Conservation (phyloP, 75 land plant genomes). For the Pseudotsuga menziesii region DNA sequence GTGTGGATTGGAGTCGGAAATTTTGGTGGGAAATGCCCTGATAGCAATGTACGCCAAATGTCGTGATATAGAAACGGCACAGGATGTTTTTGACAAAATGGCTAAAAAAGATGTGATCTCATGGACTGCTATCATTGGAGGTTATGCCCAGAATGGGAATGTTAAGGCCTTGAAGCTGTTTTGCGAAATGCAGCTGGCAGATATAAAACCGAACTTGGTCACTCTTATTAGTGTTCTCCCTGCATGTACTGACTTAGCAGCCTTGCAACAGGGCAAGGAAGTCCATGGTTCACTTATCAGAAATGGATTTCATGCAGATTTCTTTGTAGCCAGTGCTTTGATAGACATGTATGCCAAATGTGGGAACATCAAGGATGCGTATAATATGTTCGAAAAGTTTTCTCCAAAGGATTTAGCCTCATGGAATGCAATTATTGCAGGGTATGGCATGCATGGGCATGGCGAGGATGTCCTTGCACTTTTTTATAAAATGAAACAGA, state of each 20-base stretch:
- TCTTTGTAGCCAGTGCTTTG: background rate
- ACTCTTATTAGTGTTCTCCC: conserved; percentile 19
- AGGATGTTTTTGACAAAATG: conserved; percentile 3
- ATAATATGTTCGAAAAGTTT: background rate
- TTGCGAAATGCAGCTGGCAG: background rate
- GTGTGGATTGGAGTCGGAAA: conserved; percentile 9
- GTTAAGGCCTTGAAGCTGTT: conserved; percentile 4
- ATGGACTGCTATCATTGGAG: conserved; percentile 15
- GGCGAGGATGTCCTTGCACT: background rate
- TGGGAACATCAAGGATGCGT: background rate
- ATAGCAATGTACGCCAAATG: conserved; percentile 12
- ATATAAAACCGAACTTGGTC: conserved; percentile 11
- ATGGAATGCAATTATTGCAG: conserved; percentile 2
- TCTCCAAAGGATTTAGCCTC: background rate
- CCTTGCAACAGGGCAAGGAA: conserved; percentile 13
- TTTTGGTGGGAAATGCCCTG: background rate
- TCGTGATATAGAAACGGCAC: conserved; percentile 6
- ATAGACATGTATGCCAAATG: conserved; percentile 5
- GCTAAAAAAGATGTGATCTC: background rate
- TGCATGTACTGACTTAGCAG: conserved; percentile 14
- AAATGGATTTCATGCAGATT: conserved; percentile 6
- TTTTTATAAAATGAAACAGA: conserved; percentile 10
- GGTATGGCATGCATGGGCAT: background rate
- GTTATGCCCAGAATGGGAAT: conserved; percentile 13
- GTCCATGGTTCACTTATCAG: conserved; percentile 4